These are phyloP conservation scores for Pichia eremophila DNA, from an alignment of 805 yeast species.

Conservation along the genomic window DNA sequence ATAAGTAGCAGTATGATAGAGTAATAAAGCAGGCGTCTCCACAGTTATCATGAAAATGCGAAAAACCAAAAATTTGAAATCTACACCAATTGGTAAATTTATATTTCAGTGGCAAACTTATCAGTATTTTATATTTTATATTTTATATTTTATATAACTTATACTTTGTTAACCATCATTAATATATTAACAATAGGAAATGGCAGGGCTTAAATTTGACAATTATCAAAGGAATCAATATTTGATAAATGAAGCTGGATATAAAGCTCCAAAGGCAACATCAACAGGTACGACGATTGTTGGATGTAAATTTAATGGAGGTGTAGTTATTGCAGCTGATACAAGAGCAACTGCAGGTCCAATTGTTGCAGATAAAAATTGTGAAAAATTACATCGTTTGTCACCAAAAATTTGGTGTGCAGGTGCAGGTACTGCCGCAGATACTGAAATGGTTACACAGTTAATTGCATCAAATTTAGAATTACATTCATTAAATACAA, in stretches of 20 bases:
- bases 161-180: too few species aligned
- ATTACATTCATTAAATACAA: slow-evolving; percentile 74
- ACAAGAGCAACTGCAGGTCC: slow-evolving; percentile 96
- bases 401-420: slow-evolving; percentile 98
- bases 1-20: too few species aligned
- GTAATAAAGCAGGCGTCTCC: too few species aligned
- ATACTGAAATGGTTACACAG: slow-evolving; percentile 96
- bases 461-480: slow-evolving; percentile 85
- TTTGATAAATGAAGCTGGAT: slow-evolving; percentile 57
- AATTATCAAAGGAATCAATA: slow-evolving; percentile 83
- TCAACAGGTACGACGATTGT: slow-evolving; percentile 99
- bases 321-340: slow-evolving; percentile 97
- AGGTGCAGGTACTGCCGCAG: slow-evolving; percentile 99
- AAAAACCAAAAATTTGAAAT: too few species aligned
- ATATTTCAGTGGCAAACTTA: neutral
- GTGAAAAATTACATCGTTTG: slow-evolving; percentile 86
- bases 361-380: slow-evolving; percentile 96
- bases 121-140: too few species aligned
- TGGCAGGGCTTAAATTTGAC: slow-evolving; percentile 91
- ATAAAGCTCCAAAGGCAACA: slow-evolving; percentile 76
- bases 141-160: too few species aligned
- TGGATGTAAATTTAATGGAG: slow-evolving; percentile 86
- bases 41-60: too few species aligned
- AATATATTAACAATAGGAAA: slow-evolving; percentile 17
- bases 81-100: too few species aligned